Evolutionary conservation across 2,329 filamentous ascomycete species (phyloP).

Genomic region (Taxawa tesnikishii): DNA sequence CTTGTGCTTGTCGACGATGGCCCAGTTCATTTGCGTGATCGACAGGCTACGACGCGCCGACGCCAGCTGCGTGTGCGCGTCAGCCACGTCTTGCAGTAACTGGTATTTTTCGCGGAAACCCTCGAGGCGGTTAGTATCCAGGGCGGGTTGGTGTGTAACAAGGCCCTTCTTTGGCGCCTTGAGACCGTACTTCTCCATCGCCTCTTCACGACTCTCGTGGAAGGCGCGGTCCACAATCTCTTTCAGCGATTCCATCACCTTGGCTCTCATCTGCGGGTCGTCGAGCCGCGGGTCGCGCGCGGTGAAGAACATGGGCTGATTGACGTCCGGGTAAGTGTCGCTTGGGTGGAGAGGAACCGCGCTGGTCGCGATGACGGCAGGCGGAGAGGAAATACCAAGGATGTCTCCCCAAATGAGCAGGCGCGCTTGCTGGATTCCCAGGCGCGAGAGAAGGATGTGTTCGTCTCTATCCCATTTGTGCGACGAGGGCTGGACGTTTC

Average conservation of each 20-base stretch:
- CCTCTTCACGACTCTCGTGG: slow-evolving; percentile 25
- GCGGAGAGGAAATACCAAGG: slow-evolving; percentile 32
- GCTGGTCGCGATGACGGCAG: slow-evolving; percentile 27
- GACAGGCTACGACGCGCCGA: too few species aligned
- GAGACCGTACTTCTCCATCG: slow-evolving; percentile 34
- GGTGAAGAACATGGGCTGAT: slow-evolving; percentile 31
- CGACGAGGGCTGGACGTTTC: slow-evolving; percentile 28
- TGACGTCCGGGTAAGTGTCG: slow-evolving; percentile 30
- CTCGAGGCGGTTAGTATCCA: slow-evolving; percentile 32
- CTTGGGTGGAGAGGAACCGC: slow-evolving; percentile 32
- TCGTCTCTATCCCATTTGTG: slow-evolving; percentile 30
- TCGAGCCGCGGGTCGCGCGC: slow-evolving; percentile 29
- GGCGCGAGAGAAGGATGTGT: slow-evolving; percentile 28
- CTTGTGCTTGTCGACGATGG: slow-evolving; percentile 25
- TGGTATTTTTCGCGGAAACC: slow-evolving; percentile 32
- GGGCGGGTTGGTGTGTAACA: slow-evolving; percentile 23
- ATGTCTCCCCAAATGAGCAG: slow-evolving; percentile 37
- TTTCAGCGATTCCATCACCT: slow-evolving; percentile 27
- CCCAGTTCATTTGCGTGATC: slow-evolving; percentile 22
- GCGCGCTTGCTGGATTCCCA: slow-evolving; percentile 35
- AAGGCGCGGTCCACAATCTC: slow-evolving; percentile 32
- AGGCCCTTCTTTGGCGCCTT: slow-evolving; percentile 29
- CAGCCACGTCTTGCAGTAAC: slow-evolving; percentile 26
- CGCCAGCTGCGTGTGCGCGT: slow-evolving; percentile 19
- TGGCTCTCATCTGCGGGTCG: slow-evolving; percentile 22